Evolutionary conservation across 192 early-diverging fungal species (phyloP).

Genomic region (Coemansia sp.): DNA sequence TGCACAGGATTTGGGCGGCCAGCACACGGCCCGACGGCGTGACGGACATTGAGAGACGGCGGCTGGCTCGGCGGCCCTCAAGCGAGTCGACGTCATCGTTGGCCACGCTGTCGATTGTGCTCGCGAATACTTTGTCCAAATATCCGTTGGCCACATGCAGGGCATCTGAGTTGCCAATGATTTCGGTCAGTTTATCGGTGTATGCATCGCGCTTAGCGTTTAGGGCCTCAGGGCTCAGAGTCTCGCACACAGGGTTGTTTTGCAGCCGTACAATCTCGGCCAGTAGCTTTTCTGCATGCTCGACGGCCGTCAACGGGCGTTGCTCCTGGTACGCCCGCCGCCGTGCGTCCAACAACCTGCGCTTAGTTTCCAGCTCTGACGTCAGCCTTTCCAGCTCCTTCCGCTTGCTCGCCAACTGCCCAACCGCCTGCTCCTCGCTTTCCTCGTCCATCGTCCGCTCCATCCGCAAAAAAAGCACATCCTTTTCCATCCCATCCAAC

Average conservation of each 20-base stretch:
- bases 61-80: conserved; percentile 41
- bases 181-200: conserved; percentile 27
- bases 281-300: conserved; percentile 44
- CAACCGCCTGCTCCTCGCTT: conserved; percentile 43
- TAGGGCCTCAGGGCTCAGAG: conserved; percentile 2
- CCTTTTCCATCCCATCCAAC: conserved; percentile 42
- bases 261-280: conserved; percentile 9
- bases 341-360: conserved; percentile 32
- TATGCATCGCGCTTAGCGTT: conserved; percentile 16
- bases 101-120: conserved; percentile 47
- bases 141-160: conserved; percentile 39
- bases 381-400: conserved; percentile 23
- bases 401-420: conserved; percentile 26
- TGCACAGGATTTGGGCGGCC: conserved; percentile 49
- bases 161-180: conserved; percentile 41
- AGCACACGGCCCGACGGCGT: conserved; percentile 44
- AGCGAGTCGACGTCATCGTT: conserved; percentile 46
- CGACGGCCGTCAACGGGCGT: conserved; percentile 42
- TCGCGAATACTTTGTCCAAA: conserved; percentile 47
- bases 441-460: conserved; percentile 48
- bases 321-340: conserved; percentile 27
- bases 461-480: conserved; percentile 45
- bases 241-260: not conserved
- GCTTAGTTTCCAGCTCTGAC: conserved; percentile 39
- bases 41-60: conserved; percentile 37